These are phyloP conservation scores for Penicillium crustosum DNA, from an alignment of 2,329 filamentous ascomycete species.

Conservation along the genomic window DNA sequence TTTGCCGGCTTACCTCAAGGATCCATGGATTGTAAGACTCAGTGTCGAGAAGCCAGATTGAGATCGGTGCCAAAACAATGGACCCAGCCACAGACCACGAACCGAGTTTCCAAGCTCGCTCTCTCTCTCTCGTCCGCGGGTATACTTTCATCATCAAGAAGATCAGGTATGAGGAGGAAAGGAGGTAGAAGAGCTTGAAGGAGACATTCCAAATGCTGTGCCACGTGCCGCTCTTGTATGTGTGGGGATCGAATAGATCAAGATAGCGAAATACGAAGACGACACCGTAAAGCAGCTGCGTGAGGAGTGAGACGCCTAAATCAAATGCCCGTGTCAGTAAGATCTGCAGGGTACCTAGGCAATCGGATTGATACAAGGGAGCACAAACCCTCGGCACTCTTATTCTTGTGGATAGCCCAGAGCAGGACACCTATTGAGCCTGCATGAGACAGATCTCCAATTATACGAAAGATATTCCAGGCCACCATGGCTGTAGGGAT, in stretches of 20 bases:
- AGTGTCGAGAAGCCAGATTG: constrained; percentile 67
- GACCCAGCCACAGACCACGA: constrained; percentile 66
- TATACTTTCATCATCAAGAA: constrained; percentile 83
- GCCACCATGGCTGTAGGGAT: constrained; percentile 16
- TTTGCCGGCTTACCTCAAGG: constrained; percentile 39
- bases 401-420: constrained; percentile 83
- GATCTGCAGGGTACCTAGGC: background rate
- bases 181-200: constrained; percentile 87
- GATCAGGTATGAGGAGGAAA: constrained; percentile 81
- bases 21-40: constrained; percentile 43
- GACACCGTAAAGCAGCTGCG: constrained; percentile 76
- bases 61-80: constrained; percentile 67
- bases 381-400: constrained; percentile 72
- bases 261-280: constrained; percentile 88
- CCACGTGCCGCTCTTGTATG: constrained; percentile 16
- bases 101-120: constrained; percentile 91
- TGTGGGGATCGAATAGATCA: constrained; percentile 63
- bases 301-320: constrained; percentile 83
- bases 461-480: constrained; percentile 64
- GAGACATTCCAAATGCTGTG: constrained; percentile 47
- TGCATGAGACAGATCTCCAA: constrained; percentile 82
- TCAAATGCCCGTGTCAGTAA: constrained; percentile 12
- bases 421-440: constrained; percentile 88
- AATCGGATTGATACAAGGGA: constrained; percentile 2
- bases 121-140: constrained; percentile 82